Evolutionary conservation across 2,329 filamentous ascomycete species (phyloP), one percentile per base, ranked within the genome.

Genomic region (Talaromyces pinophilus): DNA sequence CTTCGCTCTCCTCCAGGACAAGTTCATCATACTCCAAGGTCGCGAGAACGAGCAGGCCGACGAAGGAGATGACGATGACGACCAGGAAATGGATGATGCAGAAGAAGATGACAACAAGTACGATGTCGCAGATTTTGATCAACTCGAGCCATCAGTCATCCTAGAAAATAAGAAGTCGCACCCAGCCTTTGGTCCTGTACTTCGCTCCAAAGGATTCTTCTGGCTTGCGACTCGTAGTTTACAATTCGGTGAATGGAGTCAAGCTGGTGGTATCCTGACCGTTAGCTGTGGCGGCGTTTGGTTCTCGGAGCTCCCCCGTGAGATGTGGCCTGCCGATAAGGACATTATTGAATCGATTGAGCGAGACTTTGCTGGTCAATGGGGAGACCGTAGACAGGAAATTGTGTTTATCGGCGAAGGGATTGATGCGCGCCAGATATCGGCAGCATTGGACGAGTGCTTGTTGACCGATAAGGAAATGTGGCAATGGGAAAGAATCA

Each of bases 361-460:
- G 62, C 78, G 83, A 38, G 83, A 86, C 66, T 85, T 86, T 62
- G 74, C 80, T 35, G 78, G 77, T 4, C 77, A 78, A 8, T 92
- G 88, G 88, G 89, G 88, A 0, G 90, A 92, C 70, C 82, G 89
- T 1, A 81, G 89, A 1, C 89, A 92, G 73, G 90, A 92, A 74
- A 74, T 92, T 6, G 90, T 92, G 2, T 90, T 92, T 67, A 92
- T 92, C 66, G 90, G 90, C 0, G 88, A 91, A 75, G 82, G 82
- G 5, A 80, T 92, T 15, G 82, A 90, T 60, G 72, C 81, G 1
- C 72, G 74, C 5, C 82, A 79, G 0, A 78, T 92, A 17, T 84
- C 82, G 28, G 76, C 75, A 4, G 74, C 83, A 40, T 74, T 92
- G 3, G 86, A 92, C 71, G 76, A 74, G 1, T 91, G 89, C 71